phyloP scores from a whole-genome alignment of 306 rosid genomes.

The Acacia acuminata region DNA sequence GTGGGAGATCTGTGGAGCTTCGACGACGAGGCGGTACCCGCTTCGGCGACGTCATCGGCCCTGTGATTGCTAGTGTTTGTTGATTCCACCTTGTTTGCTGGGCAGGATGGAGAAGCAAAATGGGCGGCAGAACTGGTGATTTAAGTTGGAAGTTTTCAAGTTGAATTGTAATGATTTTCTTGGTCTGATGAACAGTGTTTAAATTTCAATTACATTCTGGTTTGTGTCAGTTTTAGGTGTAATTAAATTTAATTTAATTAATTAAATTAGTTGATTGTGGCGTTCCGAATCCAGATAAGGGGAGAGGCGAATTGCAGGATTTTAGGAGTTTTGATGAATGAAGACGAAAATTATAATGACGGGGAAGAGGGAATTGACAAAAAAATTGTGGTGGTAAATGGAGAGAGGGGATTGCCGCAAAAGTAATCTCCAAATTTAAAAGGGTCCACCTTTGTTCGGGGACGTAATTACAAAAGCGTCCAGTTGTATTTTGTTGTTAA shows the following conservation, averaged over 20 bases:
- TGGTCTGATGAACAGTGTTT: background rate
- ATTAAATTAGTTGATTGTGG: background rate
- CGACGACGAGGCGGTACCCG: conserved; percentile 35
- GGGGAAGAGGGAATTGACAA: background rate
- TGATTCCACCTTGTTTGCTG: background rate
- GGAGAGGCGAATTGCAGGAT: background rate
- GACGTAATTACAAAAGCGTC: background rate
- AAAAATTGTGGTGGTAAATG: background rate
- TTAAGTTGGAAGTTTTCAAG: background rate
- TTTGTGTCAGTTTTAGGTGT: background rate
- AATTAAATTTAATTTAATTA: background rate
- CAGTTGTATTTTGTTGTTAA: background rate
- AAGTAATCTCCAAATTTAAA: background rate
- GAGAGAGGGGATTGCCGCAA: too few species aligned
- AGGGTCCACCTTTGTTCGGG: background rate
- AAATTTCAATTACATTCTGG: background rate
- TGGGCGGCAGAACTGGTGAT: background rate
- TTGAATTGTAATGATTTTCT: background rate
- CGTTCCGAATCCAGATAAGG: background rate
- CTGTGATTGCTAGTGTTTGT: background rate
- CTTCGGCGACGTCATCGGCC: background rate
- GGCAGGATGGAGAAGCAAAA: background rate
- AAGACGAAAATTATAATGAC: background rate
- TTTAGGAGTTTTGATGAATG: too few species aligned
- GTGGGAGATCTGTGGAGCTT: conserved; percentile 86